These are phyloP conservation scores for Nitzschia sp. DNA, from an alignment of 108 stramenopile species.

Conservation along the genomic window DNA sequence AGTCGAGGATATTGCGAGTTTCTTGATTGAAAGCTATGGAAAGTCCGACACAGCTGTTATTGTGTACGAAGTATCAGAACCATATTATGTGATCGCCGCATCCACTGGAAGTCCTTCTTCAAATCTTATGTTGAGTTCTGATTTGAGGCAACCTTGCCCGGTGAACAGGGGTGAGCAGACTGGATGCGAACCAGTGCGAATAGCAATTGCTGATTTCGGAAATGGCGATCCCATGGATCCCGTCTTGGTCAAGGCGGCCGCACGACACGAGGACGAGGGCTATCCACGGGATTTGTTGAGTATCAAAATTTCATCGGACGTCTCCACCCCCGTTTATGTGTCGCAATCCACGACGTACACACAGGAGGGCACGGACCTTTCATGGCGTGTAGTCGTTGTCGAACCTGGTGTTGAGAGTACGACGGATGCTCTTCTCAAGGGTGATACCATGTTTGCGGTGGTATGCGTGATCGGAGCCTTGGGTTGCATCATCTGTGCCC, in stretches of 20 bases:
- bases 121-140: conserved; percentile 16
- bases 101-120: conserved; percentile 41
- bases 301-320: neutral
- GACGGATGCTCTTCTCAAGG: conserved; percentile 26
- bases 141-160: conserved; percentile 20
- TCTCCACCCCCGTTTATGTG: conserved; percentile 10
- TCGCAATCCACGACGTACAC: conserved; percentile 28
- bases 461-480: conserved; percentile 23
- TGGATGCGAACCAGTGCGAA: conserved; percentile 37
- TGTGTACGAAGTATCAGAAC: conserved; percentile 40
- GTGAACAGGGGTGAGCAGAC: conserved; percentile 1
- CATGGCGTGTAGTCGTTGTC: conserved; percentile 44
- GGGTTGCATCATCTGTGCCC: conserved; percentile 27
- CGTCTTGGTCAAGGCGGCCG: conserved; percentile 27
- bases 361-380: conserved; percentile 9
- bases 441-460: conserved; percentile 25
- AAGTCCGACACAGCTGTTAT: conserved; percentile 21
- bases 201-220: conserved; percentile 17
- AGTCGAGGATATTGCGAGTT: conserved; percentile 25
- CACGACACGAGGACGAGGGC: conserved; percentile 17
- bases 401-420: conserved; percentile 21
- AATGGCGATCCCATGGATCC: conserved; percentile 13
- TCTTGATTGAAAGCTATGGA: conserved; percentile 30
- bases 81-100: conserved; percentile 43
- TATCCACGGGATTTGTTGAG: conserved; percentile 29